A percentile compares a stretch with the other conserved stretches of the same genome.
Evolutionary conservation across 495 filamentous ascomycete genomes (phyloP).

Genomic region (Daldinia loculata): DNA sequence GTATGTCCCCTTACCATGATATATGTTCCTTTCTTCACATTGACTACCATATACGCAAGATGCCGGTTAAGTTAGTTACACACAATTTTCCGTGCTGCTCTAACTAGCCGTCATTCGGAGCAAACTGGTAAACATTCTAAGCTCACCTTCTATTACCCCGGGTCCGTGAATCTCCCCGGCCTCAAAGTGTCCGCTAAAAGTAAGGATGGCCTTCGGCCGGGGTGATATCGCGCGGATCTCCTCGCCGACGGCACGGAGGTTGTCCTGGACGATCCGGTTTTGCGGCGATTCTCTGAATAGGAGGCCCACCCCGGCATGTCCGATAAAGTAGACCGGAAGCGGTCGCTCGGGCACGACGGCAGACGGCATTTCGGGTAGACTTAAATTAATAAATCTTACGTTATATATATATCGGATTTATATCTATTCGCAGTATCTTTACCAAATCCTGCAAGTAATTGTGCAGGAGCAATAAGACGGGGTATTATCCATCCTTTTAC

Average conservation of each 20-base stretch:
- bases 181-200: slow-evolving; percentile 35
- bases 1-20: slow-evolving; percentile 20
- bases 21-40: slow-evolving; percentile 34
- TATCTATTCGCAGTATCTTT: background rate
- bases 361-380: slow-evolving; percentile 20
- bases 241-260: slow-evolving; percentile 26
- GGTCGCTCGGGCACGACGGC: slow-evolving; percentile 5
- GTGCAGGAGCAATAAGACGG: slow-evolving; percentile 23
- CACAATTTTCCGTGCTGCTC: background rate
- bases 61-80: background rate
- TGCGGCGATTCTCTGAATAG: slow-evolving; percentile 26
- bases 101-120: background rate
- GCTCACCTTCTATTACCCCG: slow-evolving; percentile 34
- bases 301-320: slow-evolving; percentile 30
- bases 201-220: slow-evolving; percentile 33
- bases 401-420: slow-evolving; percentile 1
- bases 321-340: slow-evolving; percentile 37
- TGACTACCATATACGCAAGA: slow-evolving; percentile 17
- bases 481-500: slow-evolving; percentile 4
- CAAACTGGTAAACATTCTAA: background rate
- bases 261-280: slow-evolving; percentile 33
- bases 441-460: slow-evolving; percentile 8
- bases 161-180: slow-evolving; percentile 34
- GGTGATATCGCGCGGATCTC: slow-evolving; percentile 31
- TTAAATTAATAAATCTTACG: slow-evolving; percentile 1